Evolutionary conservation across 2,329 filamentous ascomycete genomes (phyloP).

Genomic region (Cytospora mali): DNA sequence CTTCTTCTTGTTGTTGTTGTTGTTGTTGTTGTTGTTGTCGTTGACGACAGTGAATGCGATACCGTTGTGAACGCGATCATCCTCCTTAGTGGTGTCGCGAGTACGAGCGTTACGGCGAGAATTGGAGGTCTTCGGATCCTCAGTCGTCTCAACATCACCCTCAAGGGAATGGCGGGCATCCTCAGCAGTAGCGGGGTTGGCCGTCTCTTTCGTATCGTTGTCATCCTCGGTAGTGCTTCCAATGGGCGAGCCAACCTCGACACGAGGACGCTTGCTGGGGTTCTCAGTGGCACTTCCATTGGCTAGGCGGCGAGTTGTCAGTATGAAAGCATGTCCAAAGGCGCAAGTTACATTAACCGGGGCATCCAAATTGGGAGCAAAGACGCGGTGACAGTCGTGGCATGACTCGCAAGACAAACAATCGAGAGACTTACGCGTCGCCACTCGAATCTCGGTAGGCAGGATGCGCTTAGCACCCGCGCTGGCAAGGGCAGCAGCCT

Average conservation of each 20-base stretch:
- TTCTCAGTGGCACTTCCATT: background rate
- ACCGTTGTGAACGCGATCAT: background rate
- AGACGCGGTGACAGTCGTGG: background rate
- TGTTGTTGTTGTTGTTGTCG: background rate
- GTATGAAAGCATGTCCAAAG: conserved; percentile 2
- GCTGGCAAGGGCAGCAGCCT: conserved; percentile 26
- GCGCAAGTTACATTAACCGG: conserved; percentile 2
- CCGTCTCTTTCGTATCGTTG: background rate
- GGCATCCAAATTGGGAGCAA: background rate
- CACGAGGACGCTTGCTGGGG: conserved; percentile 14
- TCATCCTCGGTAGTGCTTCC: conserved; percentile 18
- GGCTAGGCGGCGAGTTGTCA: conserved; percentile 1
- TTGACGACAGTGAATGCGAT: background rate
- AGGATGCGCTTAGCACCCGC: conserved; percentile 25
- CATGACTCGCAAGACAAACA: background rate
- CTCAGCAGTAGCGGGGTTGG: background rate
- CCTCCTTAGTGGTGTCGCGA: conserved; percentile 19
- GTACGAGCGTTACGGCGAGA: background rate
- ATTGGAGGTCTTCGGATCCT: background rate
- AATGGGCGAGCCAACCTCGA: conserved; percentile 18
- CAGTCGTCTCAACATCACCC: background rate
- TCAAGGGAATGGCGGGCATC: background rate
- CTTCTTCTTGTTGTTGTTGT: background rate
- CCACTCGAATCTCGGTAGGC: conserved; percentile 23
- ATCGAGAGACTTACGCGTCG: conserved; percentile 20